Evolutionary conservation across 1,284 basidiomycete species (phyloP).

Genomic region (Sanghuangporus baumii): DNA sequence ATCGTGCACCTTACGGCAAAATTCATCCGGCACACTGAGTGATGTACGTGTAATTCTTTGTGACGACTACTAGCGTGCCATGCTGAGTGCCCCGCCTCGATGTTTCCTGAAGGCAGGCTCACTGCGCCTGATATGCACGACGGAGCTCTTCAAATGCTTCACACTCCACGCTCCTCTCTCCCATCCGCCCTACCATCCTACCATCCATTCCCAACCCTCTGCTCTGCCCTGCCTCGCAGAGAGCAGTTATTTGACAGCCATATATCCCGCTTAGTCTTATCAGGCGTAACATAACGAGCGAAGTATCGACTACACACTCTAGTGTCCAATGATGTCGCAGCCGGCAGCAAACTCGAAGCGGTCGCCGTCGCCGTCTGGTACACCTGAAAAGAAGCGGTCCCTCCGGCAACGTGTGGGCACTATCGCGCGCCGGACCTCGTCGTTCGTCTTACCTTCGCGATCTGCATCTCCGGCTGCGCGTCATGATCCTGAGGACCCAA

Average conservation of each 20-base stretch:
- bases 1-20: slow-evolving; percentile 1
- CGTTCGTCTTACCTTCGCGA: slow-evolving; percentile 32
- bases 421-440: slow-evolving; percentile 46
- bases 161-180: not conserved
- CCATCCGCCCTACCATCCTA: not conserved
- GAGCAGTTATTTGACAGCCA: not conserved
- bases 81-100: slow-evolving; percentile 8
- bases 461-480: slow-evolving; percentile 29
- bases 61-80: slow-evolving; percentile 1
- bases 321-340: not conserved
- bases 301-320: not conserved
- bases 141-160: slow-evolving; percentile 11
- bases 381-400: slow-evolving; percentile 18
- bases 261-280: not conserved
- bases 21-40: not conserved
- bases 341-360: not conserved
- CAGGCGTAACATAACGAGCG: not conserved
- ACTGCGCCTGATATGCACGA: slow-evolving; percentile 14
- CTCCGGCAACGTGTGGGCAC: slow-evolving; percentile 34
- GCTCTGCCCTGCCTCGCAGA: not conserved
- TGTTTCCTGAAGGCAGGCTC: slow-evolving; percentile 17
- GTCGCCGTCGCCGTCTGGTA: not conserved
- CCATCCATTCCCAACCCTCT: not conserved
- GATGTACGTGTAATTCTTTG: not conserved
- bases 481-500: slow-evolving; percentile 18